phyloP scores from a whole-genome alignment of 2,329 filamentous ascomycete genomes.

The Zymoseptoria ardabiliae region DNA sequence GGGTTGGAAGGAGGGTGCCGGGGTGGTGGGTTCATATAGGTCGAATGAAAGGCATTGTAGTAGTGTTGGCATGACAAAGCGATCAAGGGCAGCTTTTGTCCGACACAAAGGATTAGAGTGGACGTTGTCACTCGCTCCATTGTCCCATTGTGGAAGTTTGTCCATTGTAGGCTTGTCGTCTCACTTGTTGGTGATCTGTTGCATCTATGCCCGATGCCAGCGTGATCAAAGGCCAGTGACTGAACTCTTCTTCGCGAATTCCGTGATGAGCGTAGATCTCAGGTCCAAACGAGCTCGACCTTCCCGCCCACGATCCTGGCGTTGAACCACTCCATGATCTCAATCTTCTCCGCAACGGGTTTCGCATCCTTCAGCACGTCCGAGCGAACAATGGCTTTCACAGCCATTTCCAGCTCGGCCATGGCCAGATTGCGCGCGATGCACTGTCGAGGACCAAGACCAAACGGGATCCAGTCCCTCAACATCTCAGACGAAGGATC shows the following conservation, averaged over 20 bases:
- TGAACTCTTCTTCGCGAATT: too few species aligned
- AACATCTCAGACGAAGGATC: conserved; percentile 33
- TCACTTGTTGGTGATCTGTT: too few species aligned
- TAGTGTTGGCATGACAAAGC: background rate
- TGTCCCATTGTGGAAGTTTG: background rate
- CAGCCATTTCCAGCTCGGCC: conserved; percentile 37
- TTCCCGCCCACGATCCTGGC: conserved; percentile 44
- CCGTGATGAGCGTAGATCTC: background rate
- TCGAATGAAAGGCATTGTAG: background rate
- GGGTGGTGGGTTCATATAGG: background rate
- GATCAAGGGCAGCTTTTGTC: background rate
- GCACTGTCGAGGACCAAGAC: conserved; percentile 42
- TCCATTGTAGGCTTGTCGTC: background rate
- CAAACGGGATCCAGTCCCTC: conserved; percentile 43
- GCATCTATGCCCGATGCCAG: too few species aligned
- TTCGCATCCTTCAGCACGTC: conserved; percentile 41
- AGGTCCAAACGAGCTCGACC: conserved; percentile 35
- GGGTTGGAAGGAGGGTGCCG: background rate
- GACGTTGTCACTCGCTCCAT: background rate
- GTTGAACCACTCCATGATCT: conserved; percentile 53
- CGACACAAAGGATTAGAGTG: background rate
- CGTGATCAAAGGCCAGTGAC: too few species aligned
- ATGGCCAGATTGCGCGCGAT: conserved; percentile 45
- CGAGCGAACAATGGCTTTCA: conserved; percentile 36
- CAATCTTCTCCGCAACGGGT: conserved; percentile 35